Evolutionary conservation across 192 early-diverging fungal species (phyloP).

Genomic region (Mortierella alpina): DNA sequence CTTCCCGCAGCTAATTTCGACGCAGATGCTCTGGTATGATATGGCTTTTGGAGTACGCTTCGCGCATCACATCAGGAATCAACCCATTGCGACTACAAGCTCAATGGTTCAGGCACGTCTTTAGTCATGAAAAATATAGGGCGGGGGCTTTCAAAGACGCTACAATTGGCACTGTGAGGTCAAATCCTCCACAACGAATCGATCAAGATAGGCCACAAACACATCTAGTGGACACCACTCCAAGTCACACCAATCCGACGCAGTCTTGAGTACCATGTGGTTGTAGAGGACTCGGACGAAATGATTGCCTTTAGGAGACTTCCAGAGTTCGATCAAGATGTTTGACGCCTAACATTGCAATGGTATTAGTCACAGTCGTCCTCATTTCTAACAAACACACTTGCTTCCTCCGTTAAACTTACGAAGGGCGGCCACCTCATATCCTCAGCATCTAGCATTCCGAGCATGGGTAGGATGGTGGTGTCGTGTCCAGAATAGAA

Average conservation of each 20-base stretch:
- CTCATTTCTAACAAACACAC: neutral
- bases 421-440: conserved; percentile 52
- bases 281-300: conserved; percentile 50
- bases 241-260: conserved; percentile 37
- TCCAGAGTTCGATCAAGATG: conserved; percentile 40
- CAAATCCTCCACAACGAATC: conserved; percentile 23
- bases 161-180: neutral
- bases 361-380: neutral
- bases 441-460: conserved; percentile 24
- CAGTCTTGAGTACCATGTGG: conserved; percentile 9
- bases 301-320: conserved; percentile 4
- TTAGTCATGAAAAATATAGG: no score
- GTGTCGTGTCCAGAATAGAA: conserved; percentile 51
- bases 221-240: conserved; percentile 38
- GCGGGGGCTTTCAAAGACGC: no score
- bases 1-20: no score
- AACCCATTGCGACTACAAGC: no score
- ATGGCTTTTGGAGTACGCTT: no score
- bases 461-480: conserved; percentile 33
- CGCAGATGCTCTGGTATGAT: no score
- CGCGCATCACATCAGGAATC: no score
- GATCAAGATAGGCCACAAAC: conserved; percentile 30
- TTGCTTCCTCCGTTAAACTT: neutral
- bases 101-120: no score
- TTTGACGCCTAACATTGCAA: conserved; percentile 24